Evolutionary conservation across 495 filamentous ascomycete species (phyloP), one percentile per base, ranked within the genome.

Genomic region (Tuber borchii): DNA sequence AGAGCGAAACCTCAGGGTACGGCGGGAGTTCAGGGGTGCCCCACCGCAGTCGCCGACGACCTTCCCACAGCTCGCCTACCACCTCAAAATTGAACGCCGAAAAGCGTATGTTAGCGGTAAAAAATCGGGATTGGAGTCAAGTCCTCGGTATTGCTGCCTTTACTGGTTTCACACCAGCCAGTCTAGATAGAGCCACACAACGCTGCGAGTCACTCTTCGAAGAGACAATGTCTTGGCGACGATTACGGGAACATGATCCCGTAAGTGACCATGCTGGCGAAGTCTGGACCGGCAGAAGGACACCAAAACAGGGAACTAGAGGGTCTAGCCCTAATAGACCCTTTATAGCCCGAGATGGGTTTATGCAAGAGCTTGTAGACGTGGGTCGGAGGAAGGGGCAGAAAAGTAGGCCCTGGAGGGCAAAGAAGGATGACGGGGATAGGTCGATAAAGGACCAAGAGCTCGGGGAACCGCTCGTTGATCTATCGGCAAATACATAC

Each of bases 71-170:
- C 22, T 75, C 69, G 65, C 73, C 14, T 31, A 16, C 31, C 26
- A 19, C 56, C 56, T 65, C 56, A 42, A 65, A 39, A 44, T 40
- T 72, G 39, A 70, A 75, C 3, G 77, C 45, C 7, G 34, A 19
- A 22, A 79, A 79, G 26, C 78, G 78, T 17, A 65, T 65, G 56
- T 34, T 17, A 19, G 26, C 56, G 1, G 56, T 65, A 65, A 61
- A 73, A 51, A 73, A 45, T 10, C 70, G 78, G 12, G 78, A 79
- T 48, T 79, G 78, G 78, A 79, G 77, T 12, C 77, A 79, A 19
- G 56, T 79, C 22, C 70, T 79, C 2, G 78, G 78, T 1, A 22
- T 79, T 17, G 78, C 78, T 2, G 72, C 78, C 17, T 51, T 79
- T 22, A 71, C 61, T 16, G 77, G 78, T 17, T 79, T 73, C 61